A percentile compares a stretch with the other conserved stretches of the same genome.
Conservation (phyloP, 2,329 filamentous ascomycete genomes). For the Aspergillus amoenus region DNA sequence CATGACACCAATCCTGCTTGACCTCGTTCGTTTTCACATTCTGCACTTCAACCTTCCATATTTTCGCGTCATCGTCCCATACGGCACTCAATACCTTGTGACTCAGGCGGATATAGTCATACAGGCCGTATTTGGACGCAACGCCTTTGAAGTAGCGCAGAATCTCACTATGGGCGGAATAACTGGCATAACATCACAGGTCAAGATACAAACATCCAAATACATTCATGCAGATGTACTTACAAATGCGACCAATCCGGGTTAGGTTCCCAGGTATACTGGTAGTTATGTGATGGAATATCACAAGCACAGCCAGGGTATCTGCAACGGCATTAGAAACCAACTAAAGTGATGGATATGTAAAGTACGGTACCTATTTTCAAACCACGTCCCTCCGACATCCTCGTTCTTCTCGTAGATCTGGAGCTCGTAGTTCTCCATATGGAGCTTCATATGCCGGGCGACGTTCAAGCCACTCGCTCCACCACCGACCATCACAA, state of each 20-base stretch:
- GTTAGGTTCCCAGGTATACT: conserved; percentile 9
- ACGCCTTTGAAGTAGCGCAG: background rate
- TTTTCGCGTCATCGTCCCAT: background rate
- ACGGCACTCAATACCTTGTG: background rate
- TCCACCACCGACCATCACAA: too few relatives aligned
- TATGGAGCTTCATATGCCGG: too few relatives aligned
- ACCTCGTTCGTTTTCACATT: background rate
- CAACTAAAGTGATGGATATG: too few relatives aligned
- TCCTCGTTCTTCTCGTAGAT: conserved; percentile 6
- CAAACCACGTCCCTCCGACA: conserved; percentile 1
- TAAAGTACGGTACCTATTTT: background rate
- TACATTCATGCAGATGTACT: background rate
- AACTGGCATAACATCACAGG: background rate
- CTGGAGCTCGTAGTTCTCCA: background rate
- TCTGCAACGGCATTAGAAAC: too few relatives aligned
- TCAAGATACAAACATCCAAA: too few relatives aligned
- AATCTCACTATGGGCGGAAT: background rate
- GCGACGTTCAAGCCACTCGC: too few relatives aligned
- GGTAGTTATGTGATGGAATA: conserved; percentile 8
- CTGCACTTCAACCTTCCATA: background rate
- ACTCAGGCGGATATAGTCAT: background rate
- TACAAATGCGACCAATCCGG: conserved; percentile 7
- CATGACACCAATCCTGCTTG: background rate
- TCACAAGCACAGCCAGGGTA: conserved; percentile 4
- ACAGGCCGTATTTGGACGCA: background rate